Conservation (phyloP, 2,329 filamentous ascomycete genomes). For the Zasmidium angulare region DNA sequence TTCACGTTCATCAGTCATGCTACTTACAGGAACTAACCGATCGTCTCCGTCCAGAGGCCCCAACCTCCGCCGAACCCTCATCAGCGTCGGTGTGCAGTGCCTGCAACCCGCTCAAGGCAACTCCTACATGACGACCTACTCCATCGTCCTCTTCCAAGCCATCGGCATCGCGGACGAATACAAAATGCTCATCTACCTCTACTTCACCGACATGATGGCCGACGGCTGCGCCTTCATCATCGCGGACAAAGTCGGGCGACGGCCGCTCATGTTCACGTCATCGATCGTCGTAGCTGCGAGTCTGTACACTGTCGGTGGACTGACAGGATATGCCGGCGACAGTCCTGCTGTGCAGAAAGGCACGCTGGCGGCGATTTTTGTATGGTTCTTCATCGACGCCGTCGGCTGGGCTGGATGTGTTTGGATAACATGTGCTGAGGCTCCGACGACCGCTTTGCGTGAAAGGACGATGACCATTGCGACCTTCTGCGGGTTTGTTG, state of each 20-base stretch:
- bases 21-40: not conserved
- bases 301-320: conserved; percentile 7
- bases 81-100: conserved; percentile 9
- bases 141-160: conserved; percentile 14
- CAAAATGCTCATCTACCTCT: conserved; percentile 16
- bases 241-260: conserved; percentile 10
- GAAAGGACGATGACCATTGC: conserved; percentile 13
- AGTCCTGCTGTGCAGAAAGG: conserved; percentile 6
- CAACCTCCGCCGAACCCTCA: conserved; percentile 11
- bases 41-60: conserved; percentile 2
- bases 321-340: conserved; percentile 7
- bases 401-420: conserved; percentile 7
- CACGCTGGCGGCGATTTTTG: conserved; percentile 10
- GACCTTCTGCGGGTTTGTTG: conserved; percentile 12
- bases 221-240: conserved; percentile 10
- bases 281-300: conserved; percentile 4
- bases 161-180: conserved; percentile 13
- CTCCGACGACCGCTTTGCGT: conserved; percentile 9
- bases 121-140: conserved; percentile 15
- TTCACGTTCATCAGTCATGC: not conserved
- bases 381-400: conserved; percentile 7
- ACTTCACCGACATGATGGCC: conserved; percentile 13
- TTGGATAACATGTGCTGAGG: conserved; percentile 15
- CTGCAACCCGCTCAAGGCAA: conserved; percentile 13
- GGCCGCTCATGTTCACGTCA: conserved; percentile 13